phyloP scores from a whole-genome alignment of 1,284 basidiomycete species.

The Calocybe gambosa region DNA sequence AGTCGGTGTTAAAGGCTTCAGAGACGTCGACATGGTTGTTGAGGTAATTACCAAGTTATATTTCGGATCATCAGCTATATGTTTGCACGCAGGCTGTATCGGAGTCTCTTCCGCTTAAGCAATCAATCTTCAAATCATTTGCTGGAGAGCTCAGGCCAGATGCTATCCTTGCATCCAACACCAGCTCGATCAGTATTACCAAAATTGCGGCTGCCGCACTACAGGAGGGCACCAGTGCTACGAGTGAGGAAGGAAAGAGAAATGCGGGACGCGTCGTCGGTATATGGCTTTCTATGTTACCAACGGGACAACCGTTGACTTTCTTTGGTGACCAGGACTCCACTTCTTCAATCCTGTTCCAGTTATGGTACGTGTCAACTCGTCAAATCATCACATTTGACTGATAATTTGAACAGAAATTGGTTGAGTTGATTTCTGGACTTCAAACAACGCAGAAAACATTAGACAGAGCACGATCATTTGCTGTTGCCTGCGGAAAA shows the following conservation, averaged over 20 bases:
- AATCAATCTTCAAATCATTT: slow-evolving; percentile 71
- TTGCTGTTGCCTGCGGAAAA: slow-evolving; percentile 89
- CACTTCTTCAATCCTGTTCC: slow-evolving; percentile 98
- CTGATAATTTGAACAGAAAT: slow-evolving; percentile 49
- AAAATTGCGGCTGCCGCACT: slow-evolving; percentile 84
- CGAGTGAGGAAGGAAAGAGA: slow-evolving; percentile 56
- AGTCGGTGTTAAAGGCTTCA: slow-evolving; percentile 44
- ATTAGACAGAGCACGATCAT: slow-evolving; percentile 71
- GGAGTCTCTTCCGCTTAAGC: slow-evolving; percentile 80
- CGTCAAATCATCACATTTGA: slow-evolving; percentile 5
- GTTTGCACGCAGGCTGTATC: slow-evolving; percentile 67
- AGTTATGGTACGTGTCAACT: slow-evolving; percentile 66
- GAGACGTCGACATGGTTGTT: slow-evolving; percentile 84
- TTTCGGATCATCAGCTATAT: neutral
- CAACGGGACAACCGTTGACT: slow-evolving; percentile 66
- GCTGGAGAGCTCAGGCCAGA: slow-evolving; percentile 62
- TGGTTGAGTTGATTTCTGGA: slow-evolving; percentile 89
- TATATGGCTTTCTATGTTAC: slow-evolving; percentile 21
- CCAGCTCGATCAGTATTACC: slow-evolving; percentile 91
- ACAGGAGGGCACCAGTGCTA: slow-evolving; percentile 45
- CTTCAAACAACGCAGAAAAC: slow-evolving; percentile 83
- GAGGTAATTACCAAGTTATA: slow-evolving; percentile 50
- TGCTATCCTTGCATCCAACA: slow-evolving; percentile 89
- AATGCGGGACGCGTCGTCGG: slow-evolving; percentile 72
- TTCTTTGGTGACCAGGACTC: slow-evolving; percentile 46